These are phyloP conservation scores for Neofusicoccum sp. DNA, from an alignment of 2,329 filamentous ascomycete species.

Conservation along the genomic window DNA sequence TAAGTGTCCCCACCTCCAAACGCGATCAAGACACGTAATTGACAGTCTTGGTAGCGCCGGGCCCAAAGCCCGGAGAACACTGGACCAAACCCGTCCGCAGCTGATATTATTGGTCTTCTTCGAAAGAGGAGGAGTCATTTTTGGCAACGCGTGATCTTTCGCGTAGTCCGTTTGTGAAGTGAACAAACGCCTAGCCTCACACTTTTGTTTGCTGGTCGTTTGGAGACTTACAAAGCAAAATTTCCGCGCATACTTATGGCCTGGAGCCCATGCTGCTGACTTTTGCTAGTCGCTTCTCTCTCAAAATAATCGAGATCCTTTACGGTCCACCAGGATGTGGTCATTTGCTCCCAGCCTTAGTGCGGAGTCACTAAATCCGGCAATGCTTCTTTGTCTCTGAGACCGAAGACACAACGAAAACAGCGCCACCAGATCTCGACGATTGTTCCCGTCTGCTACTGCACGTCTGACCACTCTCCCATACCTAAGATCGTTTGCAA, in stretches of 20 bases:
- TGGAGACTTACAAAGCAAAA: neutral
- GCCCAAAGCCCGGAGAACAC: conserved; percentile 32
- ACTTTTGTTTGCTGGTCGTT: neutral
- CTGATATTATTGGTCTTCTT: conserved; percentile 16
- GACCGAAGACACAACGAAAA: neutral
- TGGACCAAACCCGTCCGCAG: conserved; percentile 30
- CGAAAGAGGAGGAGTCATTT: no score
- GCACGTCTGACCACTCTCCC: neutral
- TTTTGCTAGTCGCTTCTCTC: neutral
- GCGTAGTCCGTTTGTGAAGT: neutral
- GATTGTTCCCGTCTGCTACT: neutral
- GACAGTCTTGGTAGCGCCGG: conserved; percentile 21
- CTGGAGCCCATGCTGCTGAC: no score
- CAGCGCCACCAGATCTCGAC: neutral
- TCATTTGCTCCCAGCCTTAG: neutral
- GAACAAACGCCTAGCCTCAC: no score
- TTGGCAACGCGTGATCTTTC: neutral
- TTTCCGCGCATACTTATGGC: no score
- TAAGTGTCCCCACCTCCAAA: neutral
- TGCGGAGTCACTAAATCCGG: neutral
- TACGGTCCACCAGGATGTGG: neutral
- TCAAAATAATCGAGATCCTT: neutral
- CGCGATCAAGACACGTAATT: neutral
- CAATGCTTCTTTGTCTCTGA: neutral
- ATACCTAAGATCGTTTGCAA: conserved; percentile 1